phyloP scores from a whole-genome alignment of 345 rosid species.

The Geranium rotundifolium region DNA sequence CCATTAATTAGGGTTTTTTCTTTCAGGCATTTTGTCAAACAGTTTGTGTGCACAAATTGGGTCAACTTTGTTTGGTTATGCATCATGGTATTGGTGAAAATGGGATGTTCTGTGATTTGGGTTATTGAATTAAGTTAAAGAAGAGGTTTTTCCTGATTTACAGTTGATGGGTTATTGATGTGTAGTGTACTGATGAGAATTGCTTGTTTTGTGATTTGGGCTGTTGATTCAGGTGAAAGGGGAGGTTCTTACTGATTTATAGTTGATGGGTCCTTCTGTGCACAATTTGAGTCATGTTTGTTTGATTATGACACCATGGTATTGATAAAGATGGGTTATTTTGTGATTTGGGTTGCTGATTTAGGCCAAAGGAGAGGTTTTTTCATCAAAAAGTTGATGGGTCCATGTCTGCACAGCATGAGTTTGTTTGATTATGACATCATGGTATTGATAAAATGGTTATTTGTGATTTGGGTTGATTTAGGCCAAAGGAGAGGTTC shows the following conservation, averaged over 20 bases:
- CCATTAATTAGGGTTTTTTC: not conserved
- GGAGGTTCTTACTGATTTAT: not conserved
- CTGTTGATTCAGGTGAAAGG: slow-evolving; percentile 6
- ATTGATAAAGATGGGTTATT: not conserved
- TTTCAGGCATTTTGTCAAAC: not conserved
- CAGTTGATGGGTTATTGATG: not conserved
- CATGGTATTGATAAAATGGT: too few species aligned
- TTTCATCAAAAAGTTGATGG: not conserved
- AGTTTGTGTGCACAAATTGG: not conserved
- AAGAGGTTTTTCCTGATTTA: not conserved
- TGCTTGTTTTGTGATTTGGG: too few species aligned
- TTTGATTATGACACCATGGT: not conserved
- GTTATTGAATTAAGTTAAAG: not conserved
- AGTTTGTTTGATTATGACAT: too few species aligned
- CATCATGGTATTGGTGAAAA: not conserved
- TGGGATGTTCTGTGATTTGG: not conserved
- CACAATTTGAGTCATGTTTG: not conserved
- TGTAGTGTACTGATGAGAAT: too few species aligned
- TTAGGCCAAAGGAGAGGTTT: not conserved
- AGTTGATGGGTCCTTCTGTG: not conserved
- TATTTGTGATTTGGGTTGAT: too few species aligned
- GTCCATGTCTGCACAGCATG: not conserved
- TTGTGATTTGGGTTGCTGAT: not conserved
- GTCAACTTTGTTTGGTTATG: too few species aligned
- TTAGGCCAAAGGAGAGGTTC: too few species aligned